A percentile compares a stretch with the other conserved stretches of the same genome.
Evolutionary conservation across 768 basidiomycete species (phyloP).

Genomic region (Agrocybe chaxingu): DNA sequence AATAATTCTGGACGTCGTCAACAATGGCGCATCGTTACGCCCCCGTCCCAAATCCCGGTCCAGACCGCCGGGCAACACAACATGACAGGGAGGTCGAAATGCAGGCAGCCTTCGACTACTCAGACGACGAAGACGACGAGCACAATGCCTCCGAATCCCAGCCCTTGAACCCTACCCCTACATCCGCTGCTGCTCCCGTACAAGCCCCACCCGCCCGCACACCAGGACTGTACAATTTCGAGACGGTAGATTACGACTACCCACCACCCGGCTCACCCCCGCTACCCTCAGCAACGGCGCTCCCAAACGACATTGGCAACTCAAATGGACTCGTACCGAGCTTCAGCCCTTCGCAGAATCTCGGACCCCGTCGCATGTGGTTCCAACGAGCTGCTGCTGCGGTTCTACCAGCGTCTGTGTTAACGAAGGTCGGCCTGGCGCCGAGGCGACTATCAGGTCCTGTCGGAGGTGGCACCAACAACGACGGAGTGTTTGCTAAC

Average conservation of each 20-base stretch:
- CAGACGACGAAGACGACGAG: conserved; percentile 67
- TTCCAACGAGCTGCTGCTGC: conserved; percentile 50
- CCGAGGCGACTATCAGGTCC: conserved; percentile 35
- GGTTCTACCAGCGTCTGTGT: conserved; percentile 53
- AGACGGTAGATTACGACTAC: conserved; percentile 73
- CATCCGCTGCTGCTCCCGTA: conserved; percentile 23
- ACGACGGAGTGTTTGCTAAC: conserved; percentile 95
- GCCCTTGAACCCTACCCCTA: conserved; percentile 44
- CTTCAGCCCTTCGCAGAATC: conserved; percentile 31
- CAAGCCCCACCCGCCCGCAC: conserved; percentile 20
- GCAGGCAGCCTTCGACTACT: conserved; percentile 85
- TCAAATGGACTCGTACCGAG: conserved; percentile 68
- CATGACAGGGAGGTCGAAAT: conserved; percentile 54
- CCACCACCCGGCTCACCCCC: conserved; percentile 87
- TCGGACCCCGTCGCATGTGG: conserved; percentile 44
- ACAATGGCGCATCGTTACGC: conserved; percentile 62
- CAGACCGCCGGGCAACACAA: conserved; percentile 39
- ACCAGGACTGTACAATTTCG: conserved; percentile 70
- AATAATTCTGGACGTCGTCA: not conserved
- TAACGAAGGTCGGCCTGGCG: conserved; percentile 42
- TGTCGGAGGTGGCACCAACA: conserved; percentile 65
- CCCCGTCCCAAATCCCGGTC: conserved; percentile 57
- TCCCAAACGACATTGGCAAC: conserved; percentile 73
- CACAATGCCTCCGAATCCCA: conserved; percentile 48
- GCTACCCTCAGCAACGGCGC: conserved; percentile 53